Evolutionary conservation across 139 green algal species (phyloP).

Genomic region (Coelastrella sp.): DNA sequence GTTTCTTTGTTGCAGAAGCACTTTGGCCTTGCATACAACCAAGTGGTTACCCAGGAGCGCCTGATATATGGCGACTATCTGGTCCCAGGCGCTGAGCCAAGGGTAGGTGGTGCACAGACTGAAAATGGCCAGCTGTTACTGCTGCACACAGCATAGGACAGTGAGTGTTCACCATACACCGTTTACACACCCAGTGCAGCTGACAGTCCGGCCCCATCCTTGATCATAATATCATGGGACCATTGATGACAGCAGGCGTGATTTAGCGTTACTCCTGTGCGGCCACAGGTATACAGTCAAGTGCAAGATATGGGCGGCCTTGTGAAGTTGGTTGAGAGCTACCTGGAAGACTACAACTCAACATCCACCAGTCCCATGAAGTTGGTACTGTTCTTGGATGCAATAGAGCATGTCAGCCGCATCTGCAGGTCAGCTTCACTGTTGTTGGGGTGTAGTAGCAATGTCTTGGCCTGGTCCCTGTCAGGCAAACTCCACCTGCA

Average conservation of each 20-base stretch:
- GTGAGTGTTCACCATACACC: too few species aligned
- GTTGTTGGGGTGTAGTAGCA: too few species aligned
- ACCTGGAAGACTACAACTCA: slow-evolving; percentile 89
- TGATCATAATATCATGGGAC: too few species aligned
- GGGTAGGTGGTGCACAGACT: background rate
- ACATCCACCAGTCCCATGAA: slow-evolving; percentile 70
- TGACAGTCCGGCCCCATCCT: too few species aligned
- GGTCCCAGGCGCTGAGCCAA: slow-evolving; percentile 27
- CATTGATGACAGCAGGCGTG: too few species aligned
- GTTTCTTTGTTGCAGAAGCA: slow-evolving; percentile 39
- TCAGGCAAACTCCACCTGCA: too few species aligned
- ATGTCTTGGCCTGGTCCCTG: too few species aligned
- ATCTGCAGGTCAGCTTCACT: slow-evolving; percentile 25
- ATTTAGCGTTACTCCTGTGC: background rate
- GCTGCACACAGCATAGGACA: background rate
- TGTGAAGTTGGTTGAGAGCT: slow-evolving; percentile 72
- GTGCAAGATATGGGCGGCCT: slow-evolving; percentile 3
- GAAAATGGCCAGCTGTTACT: background rate
- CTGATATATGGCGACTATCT: slow-evolving; percentile 77
- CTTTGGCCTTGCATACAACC: slow-evolving; percentile 52
- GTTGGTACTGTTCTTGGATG: slow-evolving; percentile 90
- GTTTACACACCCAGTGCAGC: too few species aligned
- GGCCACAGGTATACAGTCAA: slow-evolving; percentile 26
- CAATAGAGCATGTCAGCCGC: slow-evolving; percentile 85
- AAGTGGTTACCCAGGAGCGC: slow-evolving; percentile 68